Evolutionary conservation across 352 stramenopile genomes (phyloP), one percentile per base, ranked within the genome.

Genomic region (Globisporangium perplexum): DNA sequence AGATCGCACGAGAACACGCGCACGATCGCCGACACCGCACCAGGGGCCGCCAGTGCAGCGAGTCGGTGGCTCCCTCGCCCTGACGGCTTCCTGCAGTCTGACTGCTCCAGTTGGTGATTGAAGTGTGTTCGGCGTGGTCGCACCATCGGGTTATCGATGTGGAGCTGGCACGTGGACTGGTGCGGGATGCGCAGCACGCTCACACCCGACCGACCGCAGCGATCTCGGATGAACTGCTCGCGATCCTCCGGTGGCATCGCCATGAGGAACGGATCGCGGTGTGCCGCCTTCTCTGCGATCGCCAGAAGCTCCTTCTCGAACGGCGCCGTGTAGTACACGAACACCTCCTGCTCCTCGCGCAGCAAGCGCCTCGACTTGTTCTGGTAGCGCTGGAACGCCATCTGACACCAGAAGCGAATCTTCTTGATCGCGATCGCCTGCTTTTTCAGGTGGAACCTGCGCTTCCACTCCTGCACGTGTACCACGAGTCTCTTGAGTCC

Each of bases 321-420:
- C 20, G 59, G 49, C 0, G 71, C 52, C 22, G 73, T 86, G 60
- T 89, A 92, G 62, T 89, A 92, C 20, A 92, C 78, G 59, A 76
- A 83, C 7, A 92, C 68, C 51, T 88, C 68, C 55, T 89, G 76
- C 23, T 86, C 62, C 0, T 84, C 66, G 2, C 51, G 60, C 0
- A 87, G 57, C 30, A 91, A 60, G 46, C 82, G 74, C 26, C 70
- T 63, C 20, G 68, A 77, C 24, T 77, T 77, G 44, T 74, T 73
- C 5, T 57, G 60, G 44, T 91, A 78, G 11, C 74, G 77, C 57
- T 86, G 77, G 47, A 78, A 80, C 35, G 88, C 67, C 72, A 89
- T 75, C 63, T 86, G 76, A 22, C 76, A 87, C 80, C 77, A 91
- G 43, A 89, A 84, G 3, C 72, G 76, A 39, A 88, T 91, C 58